Base-by-base conservation (phyloP, 306 rosid genomes). In the Prunus mongolica region DNA sequence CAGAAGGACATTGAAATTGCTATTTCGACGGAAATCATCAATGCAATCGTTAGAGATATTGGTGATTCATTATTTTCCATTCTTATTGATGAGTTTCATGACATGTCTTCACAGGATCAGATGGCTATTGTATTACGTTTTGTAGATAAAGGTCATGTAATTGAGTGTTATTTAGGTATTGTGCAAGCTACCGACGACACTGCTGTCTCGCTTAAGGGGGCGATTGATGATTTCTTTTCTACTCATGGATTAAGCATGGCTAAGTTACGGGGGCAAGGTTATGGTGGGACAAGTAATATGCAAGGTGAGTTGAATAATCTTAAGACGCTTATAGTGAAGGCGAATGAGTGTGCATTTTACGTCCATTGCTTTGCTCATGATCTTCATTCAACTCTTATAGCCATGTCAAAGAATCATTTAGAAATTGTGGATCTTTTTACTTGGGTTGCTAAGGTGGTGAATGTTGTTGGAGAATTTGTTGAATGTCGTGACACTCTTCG, bases 311-410 rank as follows among this genome's bases (percentile, higher is more conserved):
- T 28, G 67, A 62, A 28, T 62, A 62, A n/a, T 15, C n/a, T 62
- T 14, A 78, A 63, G 46, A 34, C 24, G 14, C 47, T 72, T 2
- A 62, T 63, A 20, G 0, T 30, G 9, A 65, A 67, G 55, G 3
- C 20, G 15, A 68, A 69, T 19, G 9, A 38, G 24, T 69, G 13
- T 75, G 73, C 44, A 2, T 69, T 38, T 52, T 73, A 52, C 56
- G 41, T 75, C 16, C 69, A 63, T 52, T 80, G 25, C 28, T 80
- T 69, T 62, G 46, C 67, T 25, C 68, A 79, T 15, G 46, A 73
- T 63, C 78, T 73, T 56, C 32, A 66, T 1, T 56, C 67, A 8
- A 56, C 76, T 24, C 62, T 79, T 20, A 24, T 72, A 14, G 66
- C 5, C 1, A 3, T 65, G 1, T 58, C 49, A 51, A 64, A 51